Base-by-base conservation (phyloP, 1,139 yeast species). In the Lodderomyces oxycetoniae region DNA sequence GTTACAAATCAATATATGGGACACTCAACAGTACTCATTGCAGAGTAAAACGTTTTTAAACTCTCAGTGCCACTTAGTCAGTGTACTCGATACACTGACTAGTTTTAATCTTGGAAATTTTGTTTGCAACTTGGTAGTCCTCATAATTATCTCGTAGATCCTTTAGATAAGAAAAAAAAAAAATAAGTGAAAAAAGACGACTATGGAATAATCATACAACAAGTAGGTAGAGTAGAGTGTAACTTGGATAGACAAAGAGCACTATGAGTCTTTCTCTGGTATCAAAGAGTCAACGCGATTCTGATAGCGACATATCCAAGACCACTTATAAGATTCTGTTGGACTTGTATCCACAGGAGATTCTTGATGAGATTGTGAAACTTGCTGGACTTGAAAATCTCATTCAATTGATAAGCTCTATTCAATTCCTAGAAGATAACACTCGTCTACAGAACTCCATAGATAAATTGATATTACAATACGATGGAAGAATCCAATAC, bases 281-380 rank as follows among this genome's bases (percentile, higher is more conserved):
- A n/a, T n/a, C n/a, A n/a, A n/a, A n/a, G n/a, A n/a, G n/a, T n/a
- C n/a, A n/a, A n/a, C n/a, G n/a, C n/a, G n/a, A n/a, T n/a, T n/a
- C n/a, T n/a, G n/a, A n/a, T n/a, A n/a, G n/a, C n/a, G n/a, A n/a
- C n/a, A n/a, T n/a, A n/a, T n/a, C n/a, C n/a, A n/a, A n/a, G n/a
- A n/a, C n/a, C 7, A 19, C 7, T 19, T 10, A 24, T 23, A 24
- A 25, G 25, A 10, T 26, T 4, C 14, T 25, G 3, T 16, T 32
- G 10, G 39, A 38, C 21, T 17, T 7, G 17, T 39, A 34, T 19
- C 46, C 44, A 6, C 10, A 31, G 13, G 47, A 44, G 16, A 23
- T 46, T 13, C 26, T 46, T 4, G 26, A 30, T 9, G 19, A 24
- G 10, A 36, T 46, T 14, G 15, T 46, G 7, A 16, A 26, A 3